Evolutionary conservation across 768 basidiomycete species (phyloP).

Genomic region (Daedalea quercina): DNA sequence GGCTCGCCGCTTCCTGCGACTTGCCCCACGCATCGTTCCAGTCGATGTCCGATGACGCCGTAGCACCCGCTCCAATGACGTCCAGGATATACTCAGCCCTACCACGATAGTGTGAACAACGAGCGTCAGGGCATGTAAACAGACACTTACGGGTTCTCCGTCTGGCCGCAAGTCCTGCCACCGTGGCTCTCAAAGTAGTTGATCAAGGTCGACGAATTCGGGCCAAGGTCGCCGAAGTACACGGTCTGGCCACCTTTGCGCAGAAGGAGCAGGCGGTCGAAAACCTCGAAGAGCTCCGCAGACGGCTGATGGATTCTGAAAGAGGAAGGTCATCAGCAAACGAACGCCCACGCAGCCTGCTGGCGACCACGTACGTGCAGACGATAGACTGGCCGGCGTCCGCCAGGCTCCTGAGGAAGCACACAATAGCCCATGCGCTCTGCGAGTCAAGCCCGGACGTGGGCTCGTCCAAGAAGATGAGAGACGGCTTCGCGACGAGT

Average conservation of each 20-base stretch:
- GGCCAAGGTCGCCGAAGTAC: conserved; percentile 66
- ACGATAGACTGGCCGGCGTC: conserved; percentile 81
- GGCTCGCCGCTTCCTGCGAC: conserved; percentile 30
- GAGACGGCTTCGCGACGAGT: conserved; percentile 76
- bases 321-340: neutral
- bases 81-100: conserved; percentile 45
- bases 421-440: conserved; percentile 77
- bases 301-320: conserved; percentile 56
- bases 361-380: conserved; percentile 44
- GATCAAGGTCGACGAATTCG: conserved; percentile 53
- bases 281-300: conserved; percentile 78
- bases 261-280: conserved; percentile 74
- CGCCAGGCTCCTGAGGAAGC: conserved; percentile 70
- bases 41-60: conserved; percentile 35
- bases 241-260: conserved; percentile 68
- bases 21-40: conserved; percentile 47
- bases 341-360: neutral
- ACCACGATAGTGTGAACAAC: neutral
- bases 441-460: conserved; percentile 84
- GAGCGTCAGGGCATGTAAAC: neutral
- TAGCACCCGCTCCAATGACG: conserved; percentile 51
- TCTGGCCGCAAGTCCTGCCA: conserved; percentile 47
- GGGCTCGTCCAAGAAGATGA: conserved; percentile 86
- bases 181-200: conserved; percentile 72
- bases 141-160: conserved; percentile 57